phyloP scores from a whole-genome alignment of 768 basidiomycete genomes.

The Nidularia pulvinata region DNA sequence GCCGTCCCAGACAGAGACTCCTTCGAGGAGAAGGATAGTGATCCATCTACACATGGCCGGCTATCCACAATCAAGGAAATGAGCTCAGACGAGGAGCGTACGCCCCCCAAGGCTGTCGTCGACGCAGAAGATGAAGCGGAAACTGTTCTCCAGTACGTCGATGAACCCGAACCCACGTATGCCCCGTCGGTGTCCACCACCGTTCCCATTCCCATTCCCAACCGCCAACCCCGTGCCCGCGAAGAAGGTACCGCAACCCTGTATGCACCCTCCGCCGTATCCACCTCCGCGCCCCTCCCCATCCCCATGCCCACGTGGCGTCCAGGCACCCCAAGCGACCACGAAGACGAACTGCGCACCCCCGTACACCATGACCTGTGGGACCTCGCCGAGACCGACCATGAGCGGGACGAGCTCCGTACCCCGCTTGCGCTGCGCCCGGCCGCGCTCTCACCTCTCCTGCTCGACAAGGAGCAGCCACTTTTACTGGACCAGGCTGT shows the following conservation, averaged over 20 bases:
- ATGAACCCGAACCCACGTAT: background rate
- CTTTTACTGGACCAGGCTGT: constrained; percentile 6
- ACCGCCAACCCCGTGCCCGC: background rate
- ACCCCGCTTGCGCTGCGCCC: constrained; percentile 10
- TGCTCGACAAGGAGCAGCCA: constrained; percentile 8
- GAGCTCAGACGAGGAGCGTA: background rate
- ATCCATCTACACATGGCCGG: constrained; percentile 5
- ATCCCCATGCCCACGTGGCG: background rate
- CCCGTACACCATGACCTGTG: constrained; percentile 8
- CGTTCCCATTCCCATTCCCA: background rate
- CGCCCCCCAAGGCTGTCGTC: background rate
- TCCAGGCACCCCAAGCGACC: constrained; percentile 4
- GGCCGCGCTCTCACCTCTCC: constrained; percentile 13
- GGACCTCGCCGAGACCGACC: constrained; percentile 10
- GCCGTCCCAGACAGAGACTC: constrained; percentile 19
- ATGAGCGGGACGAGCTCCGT: constrained; percentile 11
- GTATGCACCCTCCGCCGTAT: background rate
- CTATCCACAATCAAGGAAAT: constrained; percentile 15
- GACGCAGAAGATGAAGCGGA: background rate
- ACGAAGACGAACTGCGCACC: constrained; percentile 9
- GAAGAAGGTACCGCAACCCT: background rate
- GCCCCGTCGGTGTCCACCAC: background rate
- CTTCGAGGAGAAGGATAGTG: constrained; percentile 4
- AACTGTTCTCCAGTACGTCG: background rate
- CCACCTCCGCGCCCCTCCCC: background rate